Base-by-base conservation (phyloP, 768 basidiomycete genomes). In the Pulveroboletus sp. region DNA sequence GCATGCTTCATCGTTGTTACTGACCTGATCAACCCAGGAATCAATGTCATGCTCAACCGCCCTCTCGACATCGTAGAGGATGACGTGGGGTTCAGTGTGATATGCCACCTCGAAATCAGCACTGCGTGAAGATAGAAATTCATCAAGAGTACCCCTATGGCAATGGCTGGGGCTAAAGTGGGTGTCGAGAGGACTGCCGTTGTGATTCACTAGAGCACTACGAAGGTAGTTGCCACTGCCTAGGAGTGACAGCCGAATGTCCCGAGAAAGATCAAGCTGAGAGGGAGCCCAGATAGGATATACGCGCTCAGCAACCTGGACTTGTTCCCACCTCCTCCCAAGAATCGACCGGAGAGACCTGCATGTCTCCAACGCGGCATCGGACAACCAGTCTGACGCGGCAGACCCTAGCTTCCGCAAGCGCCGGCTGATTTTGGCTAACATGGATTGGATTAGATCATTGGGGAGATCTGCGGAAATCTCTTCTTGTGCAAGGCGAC, bases 401-500 rank as follows among this genome's bases (percentile, higher is more conserved):
- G 55, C 54, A 7, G 49, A 42, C 2, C 59, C 57, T 1, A 77
- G 65, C 52, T 78, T 78, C 40, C 54, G 54, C 39, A 73, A 48
- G 4, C 75, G 68, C 32, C 68, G 56, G 4, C 65, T 63, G 12
- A 75, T 55, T 56, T 77, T 78, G 32, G 65, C 49, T 37, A 64
- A 60, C 52, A 73, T 70, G 55, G 54, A 59, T 27, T 68, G 69
- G 27, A 78, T 62, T 7, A 73, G 37, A 21, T 77, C 72, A 41
- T 62, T 72, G 8, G 55, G 26, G 11, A 60, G 28, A 15, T 52
- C 41, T 1, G 26, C 11, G 17, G 8, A 42, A 3, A 17, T 6
- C n/a, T 17, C 5, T 11, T 42, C 40, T n/a, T 28, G 27, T 7
- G n/a, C 27, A 9, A 10, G 15, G 18, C 54, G 7, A 49, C 7